phyloP scores from a whole-genome alignment of 805 yeast genomes.

The Metschnikowia santaceciliae region DNA sequence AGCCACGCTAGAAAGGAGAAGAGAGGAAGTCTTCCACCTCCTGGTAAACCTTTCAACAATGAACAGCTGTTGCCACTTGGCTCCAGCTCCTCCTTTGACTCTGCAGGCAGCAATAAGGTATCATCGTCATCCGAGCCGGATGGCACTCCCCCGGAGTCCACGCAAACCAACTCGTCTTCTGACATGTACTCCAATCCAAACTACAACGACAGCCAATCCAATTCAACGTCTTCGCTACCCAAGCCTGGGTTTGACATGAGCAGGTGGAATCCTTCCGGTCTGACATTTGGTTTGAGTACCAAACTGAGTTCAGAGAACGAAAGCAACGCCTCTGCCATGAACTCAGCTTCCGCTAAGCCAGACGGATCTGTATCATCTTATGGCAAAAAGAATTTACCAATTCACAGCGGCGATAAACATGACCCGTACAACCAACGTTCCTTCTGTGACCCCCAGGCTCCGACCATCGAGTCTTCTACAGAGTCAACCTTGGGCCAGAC shows the following conservation, averaged over 20 bases:
- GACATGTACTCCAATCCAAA: background rate
- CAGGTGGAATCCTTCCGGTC: slow-evolving; percentile 7
- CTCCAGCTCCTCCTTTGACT: slow-evolving; percentile 7
- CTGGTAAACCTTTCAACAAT: slow-evolving; percentile 7
- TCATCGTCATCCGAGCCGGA: slow-evolving; percentile 3
- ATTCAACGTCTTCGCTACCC: background rate
- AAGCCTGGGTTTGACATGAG: slow-evolving; percentile 9
- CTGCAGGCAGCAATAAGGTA: slow-evolving; percentile 5
- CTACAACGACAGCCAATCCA: background rate
- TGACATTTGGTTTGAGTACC: background rate
- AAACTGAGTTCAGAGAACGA: slow-evolving; percentile 1
- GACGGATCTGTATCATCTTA: background rate
- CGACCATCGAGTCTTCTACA: background rate
- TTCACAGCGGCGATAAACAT: background rate
- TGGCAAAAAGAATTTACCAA: background rate
- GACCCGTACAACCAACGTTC: background rate
- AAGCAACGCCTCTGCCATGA: background rate
- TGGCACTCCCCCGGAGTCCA: slow-evolving; percentile 1
- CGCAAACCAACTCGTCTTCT: background rate
- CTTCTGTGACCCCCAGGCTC: background rate
- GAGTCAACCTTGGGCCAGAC: background rate
- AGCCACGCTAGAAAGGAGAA: background rate
- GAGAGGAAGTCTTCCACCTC: background rate
- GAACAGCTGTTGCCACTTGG: slow-evolving; percentile 16
- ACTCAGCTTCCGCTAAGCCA: background rate